Conservation (phyloP, 2,329 filamentous ascomycete genomes). For the Colletotrichum simmondsii region DNA sequence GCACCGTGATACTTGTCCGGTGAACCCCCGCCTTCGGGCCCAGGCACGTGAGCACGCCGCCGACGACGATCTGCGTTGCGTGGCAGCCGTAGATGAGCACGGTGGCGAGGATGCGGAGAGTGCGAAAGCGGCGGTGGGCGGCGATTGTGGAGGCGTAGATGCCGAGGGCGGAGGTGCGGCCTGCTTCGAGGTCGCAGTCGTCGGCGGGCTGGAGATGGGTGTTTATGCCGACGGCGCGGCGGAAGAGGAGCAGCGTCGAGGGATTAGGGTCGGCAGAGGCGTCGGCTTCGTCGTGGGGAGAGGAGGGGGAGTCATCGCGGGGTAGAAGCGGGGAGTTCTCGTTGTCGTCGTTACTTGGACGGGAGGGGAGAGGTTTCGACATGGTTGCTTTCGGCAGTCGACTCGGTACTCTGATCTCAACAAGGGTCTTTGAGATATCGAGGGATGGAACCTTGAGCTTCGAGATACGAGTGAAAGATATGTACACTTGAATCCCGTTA, state of each 20-base stretch:
- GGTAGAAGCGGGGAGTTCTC: slow-evolving; percentile 20
- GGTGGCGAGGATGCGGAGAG: slow-evolving; percentile 48
- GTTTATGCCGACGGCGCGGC: slow-evolving; percentile 56
- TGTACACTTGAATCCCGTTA: too few relatives aligned
- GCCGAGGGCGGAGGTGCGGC: slow-evolving; percentile 47
- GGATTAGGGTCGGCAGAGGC: slow-evolving; percentile 40
- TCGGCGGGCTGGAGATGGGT: slow-evolving; percentile 37
- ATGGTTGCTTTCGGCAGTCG: not conserved
- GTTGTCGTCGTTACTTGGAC: not conserved
- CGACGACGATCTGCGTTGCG: slow-evolving; percentile 58
- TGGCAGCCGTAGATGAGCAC: slow-evolving; percentile 54
- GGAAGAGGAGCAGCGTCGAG: slow-evolving; percentile 54
- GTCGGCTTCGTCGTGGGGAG: not conserved
- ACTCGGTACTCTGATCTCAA: not conserved
- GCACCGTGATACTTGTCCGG: slow-evolving; percentile 61
- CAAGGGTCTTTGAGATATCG: not conserved
- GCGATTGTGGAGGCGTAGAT: slow-evolving; percentile 54
- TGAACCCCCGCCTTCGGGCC: slow-evolving; percentile 59
- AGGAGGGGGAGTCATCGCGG: not conserved
- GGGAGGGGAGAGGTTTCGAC: slow-evolving; percentile 11
- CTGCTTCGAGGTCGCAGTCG: slow-evolving; percentile 45
- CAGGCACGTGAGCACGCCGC: slow-evolving; percentile 57
- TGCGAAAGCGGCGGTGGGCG: slow-evolving; percentile 43
- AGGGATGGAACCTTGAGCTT: too few relatives aligned
- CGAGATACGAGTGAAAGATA: not conserved